A percentile compares a stretch with the other conserved stretches of the same genome.
phyloP scores from a whole-genome alignment of 1,139 yeast species.

The Scheffersomyces lignicola region DNA sequence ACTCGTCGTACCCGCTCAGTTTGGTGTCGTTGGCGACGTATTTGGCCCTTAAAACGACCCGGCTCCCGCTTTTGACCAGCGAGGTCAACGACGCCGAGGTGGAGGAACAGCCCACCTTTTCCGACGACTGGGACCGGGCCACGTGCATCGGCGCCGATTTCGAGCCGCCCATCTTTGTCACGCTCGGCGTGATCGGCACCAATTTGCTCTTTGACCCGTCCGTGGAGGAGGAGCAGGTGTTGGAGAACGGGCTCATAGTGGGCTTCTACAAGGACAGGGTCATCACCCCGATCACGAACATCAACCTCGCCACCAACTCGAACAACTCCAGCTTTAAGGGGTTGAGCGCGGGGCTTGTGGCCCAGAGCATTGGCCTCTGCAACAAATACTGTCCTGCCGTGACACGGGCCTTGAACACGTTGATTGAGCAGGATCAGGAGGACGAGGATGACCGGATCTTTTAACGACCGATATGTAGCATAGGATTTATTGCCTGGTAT shows the following conservation, averaged over 20 bases:
- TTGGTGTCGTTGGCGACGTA: slow-evolving; percentile 76
- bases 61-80: slow-evolving; percentile 71
- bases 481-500: slow-evolving; percentile 4
- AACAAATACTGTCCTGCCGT: slow-evolving; percentile 37
- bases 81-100: slow-evolving; percentile 55
- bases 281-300: slow-evolving; percentile 61
- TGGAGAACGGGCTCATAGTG: slow-evolving; percentile 76
- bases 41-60: slow-evolving; percentile 77
- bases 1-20: slow-evolving; percentile 69
- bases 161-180: slow-evolving; percentile 74
- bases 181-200: slow-evolving; percentile 71
- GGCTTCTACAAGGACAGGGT: slow-evolving; percentile 69
- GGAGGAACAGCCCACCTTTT: slow-evolving; percentile 88
- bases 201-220: slow-evolving; percentile 80
- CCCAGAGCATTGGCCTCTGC: slow-evolving; percentile 29
- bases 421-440: slow-evolving; percentile 40
- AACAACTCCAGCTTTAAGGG: slow-evolving; percentile 46
- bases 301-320: slow-evolving; percentile 49
- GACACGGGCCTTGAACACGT: slow-evolving; percentile 38
- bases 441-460: slow-evolving; percentile 21
- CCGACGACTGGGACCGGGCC: slow-evolving; percentile 79
- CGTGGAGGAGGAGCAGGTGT: slow-evolving; percentile 78
- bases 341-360: slow-evolving; percentile 26
- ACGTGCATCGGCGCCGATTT: slow-evolving; percentile 46
- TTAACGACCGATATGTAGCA: slow-evolving; percentile 6